Percentiles rank a stretch among this genome's conserved stretches.
Evolutionary conservation across 2,329 filamentous ascomycete species (phyloP).

Genomic region (Cephalotrichum gorgonifer): DNA sequence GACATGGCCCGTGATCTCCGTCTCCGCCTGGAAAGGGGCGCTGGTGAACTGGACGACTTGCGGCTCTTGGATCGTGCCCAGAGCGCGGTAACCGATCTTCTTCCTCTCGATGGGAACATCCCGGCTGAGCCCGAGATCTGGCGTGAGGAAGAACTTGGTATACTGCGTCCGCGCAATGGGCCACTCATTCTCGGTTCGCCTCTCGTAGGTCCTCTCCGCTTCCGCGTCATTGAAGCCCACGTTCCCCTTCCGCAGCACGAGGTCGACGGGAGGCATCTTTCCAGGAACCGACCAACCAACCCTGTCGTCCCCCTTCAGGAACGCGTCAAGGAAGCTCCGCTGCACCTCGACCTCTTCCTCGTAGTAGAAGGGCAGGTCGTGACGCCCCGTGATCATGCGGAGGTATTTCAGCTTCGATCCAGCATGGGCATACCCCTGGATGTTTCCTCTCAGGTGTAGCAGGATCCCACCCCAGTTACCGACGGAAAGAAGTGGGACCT

Average conservation of each 20-base stretch:
- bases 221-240: slow-evolving; percentile 52
- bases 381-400: slow-evolving; percentile 57
- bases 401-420: slow-evolving; percentile 60
- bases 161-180: slow-evolving; percentile 48
- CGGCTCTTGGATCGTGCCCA: slow-evolving; percentile 44
- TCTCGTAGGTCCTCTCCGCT: slow-evolving; percentile 43
- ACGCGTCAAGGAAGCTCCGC: slow-evolving; percentile 57
- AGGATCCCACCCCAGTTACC: slow-evolving; percentile 64
- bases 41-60: slow-evolving; percentile 49
- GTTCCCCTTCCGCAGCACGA: slow-evolving; percentile 55
- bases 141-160: slow-evolving; percentile 45
- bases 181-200: slow-evolving; percentile 53
- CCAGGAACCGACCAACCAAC: slow-evolving; percentile 43
- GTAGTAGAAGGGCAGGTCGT: slow-evolving; percentile 66
- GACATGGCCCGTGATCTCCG: slow-evolving; percentile 60
- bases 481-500: slow-evolving; percentile 56
- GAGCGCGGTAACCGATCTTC: slow-evolving; percentile 46
- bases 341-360: slow-evolving; percentile 58
- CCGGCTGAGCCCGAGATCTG: slow-evolving; percentile 26
- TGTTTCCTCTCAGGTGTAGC: slow-evolving; percentile 58
- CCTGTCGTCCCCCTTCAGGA: slow-evolving; percentile 56
- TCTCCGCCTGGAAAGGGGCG: slow-evolving; percentile 46
- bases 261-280: slow-evolving; percentile 46
- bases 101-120: slow-evolving; percentile 7
- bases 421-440: slow-evolving; percentile 53